Conservation (phyloP, 805 yeast genomes). For the Candida awuae region DNA sequence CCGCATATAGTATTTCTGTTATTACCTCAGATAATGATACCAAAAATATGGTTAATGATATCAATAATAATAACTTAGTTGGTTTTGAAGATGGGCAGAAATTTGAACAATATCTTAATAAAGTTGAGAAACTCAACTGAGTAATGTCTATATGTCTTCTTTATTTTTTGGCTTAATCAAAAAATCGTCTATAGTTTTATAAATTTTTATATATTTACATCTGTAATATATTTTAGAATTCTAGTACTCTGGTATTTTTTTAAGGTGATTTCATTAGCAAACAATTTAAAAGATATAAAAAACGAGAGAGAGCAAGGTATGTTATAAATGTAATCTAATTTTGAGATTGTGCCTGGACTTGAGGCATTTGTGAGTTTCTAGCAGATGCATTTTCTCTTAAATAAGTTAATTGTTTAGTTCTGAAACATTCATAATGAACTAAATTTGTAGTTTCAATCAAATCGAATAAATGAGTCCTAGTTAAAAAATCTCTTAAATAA, state of each 20-base stretch:
- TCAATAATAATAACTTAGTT: constrained; percentile 6
- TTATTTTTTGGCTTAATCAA: background rate
- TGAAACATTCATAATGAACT: constrained; percentile 85
- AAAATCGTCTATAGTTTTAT: constrained; percentile 4
- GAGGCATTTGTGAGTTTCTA: constrained; percentile 27
- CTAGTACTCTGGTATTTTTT: too few relatives aligned
- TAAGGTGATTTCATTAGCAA: constrained; percentile 5
- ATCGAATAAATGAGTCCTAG: constrained; percentile 93
- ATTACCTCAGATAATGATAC: constrained; percentile 3
- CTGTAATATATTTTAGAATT: background rate
- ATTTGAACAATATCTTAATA: constrained; percentile 15
- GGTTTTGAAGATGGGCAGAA: constrained; percentile 19
- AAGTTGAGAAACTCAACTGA: constrained; percentile 11
- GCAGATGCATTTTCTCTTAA: constrained; percentile 80
- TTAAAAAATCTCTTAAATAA: constrained; percentile 85
- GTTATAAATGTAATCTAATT: background rate
- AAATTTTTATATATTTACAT: background rate
- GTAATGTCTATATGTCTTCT: background rate
- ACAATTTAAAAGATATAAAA: background rate
- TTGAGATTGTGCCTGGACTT: constrained; percentile 5
- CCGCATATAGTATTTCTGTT: constrained; percentile 12
- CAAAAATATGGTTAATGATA: constrained; percentile 2
- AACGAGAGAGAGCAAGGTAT: background rate
- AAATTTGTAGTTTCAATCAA: constrained; percentile 86
- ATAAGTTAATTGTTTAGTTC: constrained; percentile 89